These are phyloP conservation scores for Dioscorea dumetorum DNA, from an alignment of 106 monocot species.

Conservation along the genomic window DNA sequence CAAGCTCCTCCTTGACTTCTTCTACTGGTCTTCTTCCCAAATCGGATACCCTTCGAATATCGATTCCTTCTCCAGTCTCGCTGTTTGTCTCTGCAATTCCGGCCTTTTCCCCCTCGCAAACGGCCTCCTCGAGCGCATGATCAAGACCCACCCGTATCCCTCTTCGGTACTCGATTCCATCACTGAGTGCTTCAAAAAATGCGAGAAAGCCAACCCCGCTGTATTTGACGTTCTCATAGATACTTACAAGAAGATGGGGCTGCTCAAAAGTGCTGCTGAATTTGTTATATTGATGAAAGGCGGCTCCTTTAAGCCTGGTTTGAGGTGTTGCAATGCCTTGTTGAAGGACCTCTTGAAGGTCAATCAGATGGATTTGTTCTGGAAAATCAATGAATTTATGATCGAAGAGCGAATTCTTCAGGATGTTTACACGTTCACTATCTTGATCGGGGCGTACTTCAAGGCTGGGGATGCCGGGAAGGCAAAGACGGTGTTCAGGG, in stretches of 20 bases:
- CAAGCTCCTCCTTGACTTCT: constrained; percentile 51
- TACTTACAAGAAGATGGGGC: constrained; percentile 52
- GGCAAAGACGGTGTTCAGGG: constrained; percentile 43
- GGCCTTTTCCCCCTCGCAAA: constrained; percentile 22
- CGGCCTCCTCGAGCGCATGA: constrained; percentile 52
- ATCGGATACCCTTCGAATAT: constrained; percentile 21
- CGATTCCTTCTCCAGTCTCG: constrained; percentile 45
- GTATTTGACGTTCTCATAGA: constrained; percentile 63
- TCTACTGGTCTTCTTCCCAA: constrained; percentile 49
- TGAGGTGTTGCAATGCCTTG: constrained; percentile 67
- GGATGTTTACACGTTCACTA: constrained; percentile 63
- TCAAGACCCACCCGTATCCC: constrained; percentile 21
- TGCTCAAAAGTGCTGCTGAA: constrained; percentile 38
- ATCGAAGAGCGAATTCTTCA: constrained; percentile 8
- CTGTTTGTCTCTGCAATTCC: constrained; percentile 41
- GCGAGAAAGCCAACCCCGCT: constrained; percentile 2
- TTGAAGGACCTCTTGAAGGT: constrained; percentile 61
- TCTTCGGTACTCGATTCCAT: constrained; percentile 28
- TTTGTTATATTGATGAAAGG: constrained; percentile 58
- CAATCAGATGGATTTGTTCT: constrained; percentile 63
- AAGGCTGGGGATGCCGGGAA: constrained; percentile 36
- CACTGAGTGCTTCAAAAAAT: background rate
- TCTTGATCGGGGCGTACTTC: constrained; percentile 56
- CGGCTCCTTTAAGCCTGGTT: constrained; percentile 25
- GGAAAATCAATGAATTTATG: constrained; percentile 67